A percentile compares a stretch with the other conserved stretches of the same genome.
phyloP scores from a whole-genome alignment of 257 asterid genomes.

The Orobanche coerulescens region DNA sequence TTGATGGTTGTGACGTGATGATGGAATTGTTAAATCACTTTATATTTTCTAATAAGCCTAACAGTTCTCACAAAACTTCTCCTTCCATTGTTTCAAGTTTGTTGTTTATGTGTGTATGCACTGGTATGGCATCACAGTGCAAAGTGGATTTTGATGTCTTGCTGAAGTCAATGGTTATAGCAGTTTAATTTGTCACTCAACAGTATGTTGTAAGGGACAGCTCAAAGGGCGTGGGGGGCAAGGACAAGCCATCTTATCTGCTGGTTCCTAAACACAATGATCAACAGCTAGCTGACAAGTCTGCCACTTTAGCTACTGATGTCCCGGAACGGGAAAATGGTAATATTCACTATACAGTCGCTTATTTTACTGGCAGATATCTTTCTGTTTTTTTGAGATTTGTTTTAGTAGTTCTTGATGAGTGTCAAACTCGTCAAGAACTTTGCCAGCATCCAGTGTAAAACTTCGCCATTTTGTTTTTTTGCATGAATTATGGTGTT shows the following conservation, averaged over 20 bases:
- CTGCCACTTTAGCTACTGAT: constrained; percentile 34
- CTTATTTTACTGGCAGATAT: neutral
- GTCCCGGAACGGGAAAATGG: constrained; percentile 46
- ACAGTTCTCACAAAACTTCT: neutral
- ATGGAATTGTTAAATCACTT: neutral
- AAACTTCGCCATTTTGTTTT: no score
- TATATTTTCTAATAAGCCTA: neutral
- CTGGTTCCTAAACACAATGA: constrained; percentile 49
- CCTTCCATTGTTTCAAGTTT: neutral
- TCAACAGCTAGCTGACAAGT: constrained; percentile 37
- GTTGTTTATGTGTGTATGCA: neutral
- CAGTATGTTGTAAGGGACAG: constrained; percentile 67
- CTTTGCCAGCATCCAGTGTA: no score
- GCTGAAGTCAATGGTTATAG: constrained; percentile 11
- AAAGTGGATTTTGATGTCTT: constrained; percentile 2
- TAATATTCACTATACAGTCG: constrained; percentile 19
- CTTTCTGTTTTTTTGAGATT: neutral
- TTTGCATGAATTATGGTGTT: no score
- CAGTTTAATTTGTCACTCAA: constrained; percentile 8
- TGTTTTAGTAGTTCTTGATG: constrained; percentile 2
- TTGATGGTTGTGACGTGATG: neutral
- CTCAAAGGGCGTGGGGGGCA: constrained; percentile 44
- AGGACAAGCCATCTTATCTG: constrained; percentile 41
- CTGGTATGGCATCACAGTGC: neutral
- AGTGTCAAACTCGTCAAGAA: no score